A percentile compares a stretch with the other conserved stretches of the same genome.
Conservation (phyloP, 1,284 basidiomycete species). For the Trichosporon sp. region DNA sequence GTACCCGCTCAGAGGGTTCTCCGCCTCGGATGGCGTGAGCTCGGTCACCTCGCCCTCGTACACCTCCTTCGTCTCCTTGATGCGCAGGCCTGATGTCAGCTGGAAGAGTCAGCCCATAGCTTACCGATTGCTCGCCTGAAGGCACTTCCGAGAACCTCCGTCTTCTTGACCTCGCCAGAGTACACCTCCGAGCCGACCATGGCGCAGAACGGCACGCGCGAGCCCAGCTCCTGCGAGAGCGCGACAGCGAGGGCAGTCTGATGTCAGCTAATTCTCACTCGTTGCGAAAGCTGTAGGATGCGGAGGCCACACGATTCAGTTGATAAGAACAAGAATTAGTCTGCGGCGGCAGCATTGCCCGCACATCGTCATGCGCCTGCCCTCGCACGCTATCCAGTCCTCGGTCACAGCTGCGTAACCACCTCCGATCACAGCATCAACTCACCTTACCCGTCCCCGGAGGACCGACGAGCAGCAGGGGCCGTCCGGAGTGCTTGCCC, state of each 20-base stretch:
- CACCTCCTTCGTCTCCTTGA: slow-evolving; percentile 98
- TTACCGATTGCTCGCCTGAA: slow-evolving; percentile 92
- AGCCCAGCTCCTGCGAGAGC: slow-evolving; percentile 87
- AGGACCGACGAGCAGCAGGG: slow-evolving; percentile 48
- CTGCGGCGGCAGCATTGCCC: too few relatives aligned
- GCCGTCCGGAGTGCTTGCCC: slow-evolving; percentile 46
- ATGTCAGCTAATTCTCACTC: slow-evolving; percentile 6
- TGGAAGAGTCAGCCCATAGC: neutral
- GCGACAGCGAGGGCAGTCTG: slow-evolving; percentile 95
- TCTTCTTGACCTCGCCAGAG: slow-evolving; percentile 97
- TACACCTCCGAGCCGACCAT: slow-evolving; percentile 99
- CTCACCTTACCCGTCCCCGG: slow-evolving; percentile 50
- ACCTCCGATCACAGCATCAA: neutral
- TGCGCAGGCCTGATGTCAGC: slow-evolving; percentile 66
- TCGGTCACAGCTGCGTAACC: neutral
- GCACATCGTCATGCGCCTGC: neutral
- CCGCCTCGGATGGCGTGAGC: slow-evolving; percentile 88
- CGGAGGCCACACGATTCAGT: too few relatives aligned
- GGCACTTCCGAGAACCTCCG: slow-evolving; percentile 92
- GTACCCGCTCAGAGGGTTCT: slow-evolving; percentile 93
- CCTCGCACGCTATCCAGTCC: neutral
- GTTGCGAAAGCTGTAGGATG: neutral
- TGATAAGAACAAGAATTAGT: too few relatives aligned
- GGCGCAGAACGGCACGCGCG: slow-evolving; percentile 94
- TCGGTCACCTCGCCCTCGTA: slow-evolving; percentile 99